Percentiles rank a stretch among this genome's conserved stretches.
These are phyloP conservation scores for Aspergillus ostianus DNA, from an alignment of 495 filamentous ascomycete genomes.

Conservation along the genomic window DNA sequence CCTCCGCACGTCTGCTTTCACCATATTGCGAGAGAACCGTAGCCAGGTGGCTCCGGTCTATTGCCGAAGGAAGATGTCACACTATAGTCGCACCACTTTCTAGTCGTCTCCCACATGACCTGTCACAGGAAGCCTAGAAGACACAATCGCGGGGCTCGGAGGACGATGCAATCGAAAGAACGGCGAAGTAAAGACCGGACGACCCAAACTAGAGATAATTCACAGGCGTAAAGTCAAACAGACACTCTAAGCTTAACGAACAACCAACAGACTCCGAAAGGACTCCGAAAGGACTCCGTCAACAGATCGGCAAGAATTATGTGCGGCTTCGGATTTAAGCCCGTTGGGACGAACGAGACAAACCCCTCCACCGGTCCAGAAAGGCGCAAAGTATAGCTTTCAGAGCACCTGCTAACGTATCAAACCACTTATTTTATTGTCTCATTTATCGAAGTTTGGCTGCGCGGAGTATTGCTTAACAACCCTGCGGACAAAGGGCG, in stretches of 20 bases:
- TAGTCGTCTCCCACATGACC: conserved; percentile 25
- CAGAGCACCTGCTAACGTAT: not conserved
- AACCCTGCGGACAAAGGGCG: not conserved
- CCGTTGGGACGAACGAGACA: not conserved
- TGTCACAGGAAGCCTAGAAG: conserved; percentile 4
- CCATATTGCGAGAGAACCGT: conserved; percentile 54
- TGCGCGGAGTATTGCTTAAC: not conserved
- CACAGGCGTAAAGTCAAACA: not conserved
- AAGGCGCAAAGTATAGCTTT: not conserved
- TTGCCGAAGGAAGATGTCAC: conserved; percentile 25
- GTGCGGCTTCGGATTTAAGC: not conserved
- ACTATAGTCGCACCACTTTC: conserved; percentile 14
- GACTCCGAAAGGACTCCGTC: no score
- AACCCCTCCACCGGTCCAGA: no score
- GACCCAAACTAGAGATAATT: not conserved
- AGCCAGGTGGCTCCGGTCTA: conserved; percentile 2
- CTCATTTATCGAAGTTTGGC: not conserved
- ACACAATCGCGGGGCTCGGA: conserved; percentile 1
- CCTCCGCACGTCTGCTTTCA: conserved; percentile 66
- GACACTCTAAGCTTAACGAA: not conserved
- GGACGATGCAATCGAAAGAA: not conserved
- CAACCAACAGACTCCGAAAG: not conserved
- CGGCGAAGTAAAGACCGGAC: not conserved
- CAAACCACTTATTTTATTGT: not conserved
- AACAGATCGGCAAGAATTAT: not conserved